These are phyloP conservation scores for Tetrahymena malaccensis DNA, from an alignment of 73 alveolate genomes.

Conservation along the genomic window DNA sequence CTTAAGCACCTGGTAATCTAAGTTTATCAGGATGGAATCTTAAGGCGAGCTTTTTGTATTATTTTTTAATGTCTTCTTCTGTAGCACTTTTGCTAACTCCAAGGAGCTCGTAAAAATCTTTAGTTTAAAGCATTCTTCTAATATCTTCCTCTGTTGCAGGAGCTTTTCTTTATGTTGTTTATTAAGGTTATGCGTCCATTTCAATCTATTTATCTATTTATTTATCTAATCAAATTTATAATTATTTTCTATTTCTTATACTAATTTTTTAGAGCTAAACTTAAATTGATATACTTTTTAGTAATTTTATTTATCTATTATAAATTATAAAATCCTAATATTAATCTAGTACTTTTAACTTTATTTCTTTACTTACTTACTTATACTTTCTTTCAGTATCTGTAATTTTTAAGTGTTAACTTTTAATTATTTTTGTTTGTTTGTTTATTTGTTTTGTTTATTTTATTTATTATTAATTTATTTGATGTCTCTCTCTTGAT, in stretches of 20 bases:
- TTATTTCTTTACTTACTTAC: neutral
- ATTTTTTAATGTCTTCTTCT: conserved; percentile 75
- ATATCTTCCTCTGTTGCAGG: conserved; percentile 36
- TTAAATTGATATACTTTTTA: neutral
- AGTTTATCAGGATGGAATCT: conserved; percentile 90
- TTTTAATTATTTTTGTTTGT: too few species aligned
- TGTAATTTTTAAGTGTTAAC: neutral
- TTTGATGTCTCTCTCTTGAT: neutral
- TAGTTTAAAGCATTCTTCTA: conserved; percentile 24
- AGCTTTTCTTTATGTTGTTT: neutral
- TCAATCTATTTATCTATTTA: too few species aligned
- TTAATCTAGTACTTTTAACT: neutral
- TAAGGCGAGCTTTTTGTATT: conserved; percentile 74
- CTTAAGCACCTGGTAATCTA: conserved; percentile 60
- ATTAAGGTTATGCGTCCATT: neutral
- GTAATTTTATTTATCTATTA: neutral
- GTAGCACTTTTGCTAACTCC: conserved; percentile 73
- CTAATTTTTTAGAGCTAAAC: neutral
- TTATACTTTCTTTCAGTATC: neutral
- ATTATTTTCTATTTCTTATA: neutral
- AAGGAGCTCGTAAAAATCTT: conserved; percentile 71
- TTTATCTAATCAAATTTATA: neutral
- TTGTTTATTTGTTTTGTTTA: too few species aligned
- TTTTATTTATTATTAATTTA: too few species aligned
- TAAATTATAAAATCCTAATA: too few species aligned